Percentiles rank a stretch among this genome's conserved stretches.
These are phyloP conservation scores for Inonotus obliquus DNA, from an alignment of 1,284 basidiomycete genomes.

Conservation along the genomic window DNA sequence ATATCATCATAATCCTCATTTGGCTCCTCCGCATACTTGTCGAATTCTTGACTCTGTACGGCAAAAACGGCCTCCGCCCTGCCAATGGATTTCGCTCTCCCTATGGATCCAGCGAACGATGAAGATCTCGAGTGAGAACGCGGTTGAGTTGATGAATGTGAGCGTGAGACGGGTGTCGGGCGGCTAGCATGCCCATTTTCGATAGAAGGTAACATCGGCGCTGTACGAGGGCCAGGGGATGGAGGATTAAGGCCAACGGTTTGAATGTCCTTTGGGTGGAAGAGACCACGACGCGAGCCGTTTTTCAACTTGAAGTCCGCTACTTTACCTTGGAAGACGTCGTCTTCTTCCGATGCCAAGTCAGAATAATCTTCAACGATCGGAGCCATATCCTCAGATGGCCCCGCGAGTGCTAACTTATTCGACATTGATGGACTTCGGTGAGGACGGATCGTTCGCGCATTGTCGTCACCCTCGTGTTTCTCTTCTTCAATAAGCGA, in stretches of 20 bases:
- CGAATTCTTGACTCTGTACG: slow-evolving; percentile 55
- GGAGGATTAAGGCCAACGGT: slow-evolving; percentile 48
- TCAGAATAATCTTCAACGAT: slow-evolving; percentile 91
- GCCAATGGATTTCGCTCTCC: slow-evolving; percentile 60
- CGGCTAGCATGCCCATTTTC: slow-evolving; percentile 30
- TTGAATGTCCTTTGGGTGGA: slow-evolving; percentile 87
- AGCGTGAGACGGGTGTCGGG: slow-evolving; percentile 20
- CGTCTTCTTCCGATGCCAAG: slow-evolving; percentile 70
- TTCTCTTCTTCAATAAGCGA: slow-evolving; percentile 56
- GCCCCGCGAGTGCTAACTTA: slow-evolving; percentile 52
- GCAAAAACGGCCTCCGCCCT: slow-evolving; percentile 50
- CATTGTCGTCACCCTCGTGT: slow-evolving; percentile 64
- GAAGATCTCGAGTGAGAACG: slow-evolving; percentile 42
- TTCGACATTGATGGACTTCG: slow-evolving; percentile 55
- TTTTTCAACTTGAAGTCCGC: slow-evolving; percentile 79
- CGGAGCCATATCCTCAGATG: slow-evolving; percentile 52
- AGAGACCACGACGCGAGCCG: slow-evolving; percentile 64
- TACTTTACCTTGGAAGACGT: slow-evolving; percentile 71
- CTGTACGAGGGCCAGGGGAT: slow-evolving; percentile 55
- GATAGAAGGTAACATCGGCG: slow-evolving; percentile 52
- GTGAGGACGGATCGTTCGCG: slow-evolving; percentile 69
- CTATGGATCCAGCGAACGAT: slow-evolving; percentile 61
- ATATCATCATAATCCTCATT: slow-evolving; percentile 88
- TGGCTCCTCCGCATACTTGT: slow-evolving; percentile 81
- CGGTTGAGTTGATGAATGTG: slow-evolving; percentile 24